Base-by-base conservation (phyloP, 805 yeast species). In the Sugiyamaella lignohabitans region DNA sequence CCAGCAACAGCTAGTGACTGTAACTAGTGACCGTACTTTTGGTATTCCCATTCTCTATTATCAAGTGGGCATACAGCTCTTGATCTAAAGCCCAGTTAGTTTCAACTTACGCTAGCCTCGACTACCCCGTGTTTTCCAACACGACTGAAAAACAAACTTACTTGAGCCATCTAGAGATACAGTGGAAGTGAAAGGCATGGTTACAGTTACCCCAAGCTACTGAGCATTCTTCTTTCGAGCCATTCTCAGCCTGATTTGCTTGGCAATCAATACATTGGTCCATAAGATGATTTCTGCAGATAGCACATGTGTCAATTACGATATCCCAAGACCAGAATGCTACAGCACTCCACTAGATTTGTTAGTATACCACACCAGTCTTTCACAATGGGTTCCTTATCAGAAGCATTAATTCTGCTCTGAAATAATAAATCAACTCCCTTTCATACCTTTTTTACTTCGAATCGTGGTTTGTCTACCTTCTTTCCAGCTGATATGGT, bases 311-410 rank as follows among this genome's bases (percentile, higher is more conserved):
- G 54, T 94, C 98, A 46, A 87, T 91, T 30, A 81, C 91, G 51
- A 87, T 84, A 67, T 87, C 96, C 98, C 98, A 93, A 0, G 97
- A 87, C 99, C 99, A 93, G 63, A 93, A 87, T n/a, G 98, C 98
- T 42, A 93, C 98, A 0, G 98, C 98, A 11, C 96, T 88, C 98
- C 98, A 91, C 71, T 64, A 43, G 2, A 19, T 10, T 11, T 35
- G 46, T 43, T 43, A 43, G 41, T 10, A 29, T 17, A n/a, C 4
- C 21, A 21, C 20, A 10, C 18, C 38, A 35, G 20, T 8, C 11
- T 32, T 16, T 34, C 43, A 20, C 20, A 19, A 8, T n/a, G n/a
- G n/a, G n/a, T 21, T 8, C 11, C 38, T 27, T 20, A 16, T 34
- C 29, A n/a, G 24, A 22, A 8, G 3, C 11, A n/a, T n/a, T n/a